Conservation (phyloP, 257 asterid species). For the Solanum gandarillasii region DNA sequence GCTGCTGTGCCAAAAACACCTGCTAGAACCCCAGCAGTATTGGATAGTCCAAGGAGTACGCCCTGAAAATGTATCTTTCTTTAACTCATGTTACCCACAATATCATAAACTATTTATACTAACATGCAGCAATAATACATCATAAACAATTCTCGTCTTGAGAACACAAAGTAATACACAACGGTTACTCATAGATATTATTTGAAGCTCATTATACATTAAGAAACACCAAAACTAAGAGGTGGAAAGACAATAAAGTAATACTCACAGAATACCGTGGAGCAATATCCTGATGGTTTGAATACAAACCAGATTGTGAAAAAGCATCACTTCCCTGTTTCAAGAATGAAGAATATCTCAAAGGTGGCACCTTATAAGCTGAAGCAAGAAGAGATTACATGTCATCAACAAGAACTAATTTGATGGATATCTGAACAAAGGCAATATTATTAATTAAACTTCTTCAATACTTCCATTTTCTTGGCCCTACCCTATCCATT, state of each 20-base stretch:
- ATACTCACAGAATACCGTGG: slow-evolving; percentile 80
- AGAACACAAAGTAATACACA: background rate
- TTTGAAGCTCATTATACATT: background rate
- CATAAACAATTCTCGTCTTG: background rate
- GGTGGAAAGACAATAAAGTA: background rate
- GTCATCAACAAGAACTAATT: background rate
- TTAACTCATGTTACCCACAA: background rate
- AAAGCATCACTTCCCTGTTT: slow-evolving; percentile 81
- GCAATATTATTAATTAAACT: background rate
- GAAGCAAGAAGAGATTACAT: background rate
- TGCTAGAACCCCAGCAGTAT: slow-evolving; percentile 92
- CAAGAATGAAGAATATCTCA: slow-evolving; percentile 4
- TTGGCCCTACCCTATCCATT: background rate
- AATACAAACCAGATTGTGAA: slow-evolving; percentile 86
- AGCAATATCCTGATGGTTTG: slow-evolving; percentile 88
- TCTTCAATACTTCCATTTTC: background rate
- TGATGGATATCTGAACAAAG: background rate
- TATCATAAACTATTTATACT: background rate
- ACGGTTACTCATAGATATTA: background rate
- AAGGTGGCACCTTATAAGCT: background rate
- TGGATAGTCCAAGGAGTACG: slow-evolving; percentile 81
- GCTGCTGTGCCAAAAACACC: slow-evolving; percentile 91
- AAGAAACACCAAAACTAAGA: background rate
- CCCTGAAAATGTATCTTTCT: slow-evolving; percentile 37
- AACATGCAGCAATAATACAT: background rate